Conservation (phyloP, 768 basidiomycete genomes). For the Kwoniella dendrophila region DNA sequence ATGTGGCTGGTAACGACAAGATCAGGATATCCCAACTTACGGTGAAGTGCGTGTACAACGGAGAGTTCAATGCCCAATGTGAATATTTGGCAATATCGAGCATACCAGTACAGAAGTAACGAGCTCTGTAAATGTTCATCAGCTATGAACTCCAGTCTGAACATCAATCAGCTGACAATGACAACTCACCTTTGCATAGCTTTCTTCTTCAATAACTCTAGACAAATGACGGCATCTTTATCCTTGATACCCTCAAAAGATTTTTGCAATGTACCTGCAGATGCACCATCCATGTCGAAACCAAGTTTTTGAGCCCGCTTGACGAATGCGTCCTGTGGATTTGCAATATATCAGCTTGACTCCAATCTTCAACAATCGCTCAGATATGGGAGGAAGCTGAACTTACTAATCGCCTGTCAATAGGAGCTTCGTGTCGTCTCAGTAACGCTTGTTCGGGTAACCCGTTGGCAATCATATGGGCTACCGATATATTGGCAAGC, state of each 20-base stretch:
- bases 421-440: constrained; percentile 87
- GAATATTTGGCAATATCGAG: constrained; percentile 96
- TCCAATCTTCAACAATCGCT: neutral
- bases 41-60: constrained; percentile 72
- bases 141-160: neutral
- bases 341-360: neutral
- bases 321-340: constrained; percentile 68
- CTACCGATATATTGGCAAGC: constrained; percentile 82
- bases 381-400: neutral
- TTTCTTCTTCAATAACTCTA: constrained; percentile 82
- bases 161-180: neutral
- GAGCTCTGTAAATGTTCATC: constrained; percentile 62
- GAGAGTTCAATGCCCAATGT: constrained; percentile 86
- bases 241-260: constrained; percentile 77
- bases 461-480: constrained; percentile 88
- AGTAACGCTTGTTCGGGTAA: constrained; percentile 96
- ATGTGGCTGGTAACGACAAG: constrained; percentile 1
- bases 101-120: constrained; percentile 99
- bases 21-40: constrained; percentile 29
- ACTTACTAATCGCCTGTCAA: constrained; percentile 74
- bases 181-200: constrained; percentile 69
- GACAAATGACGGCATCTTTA: constrained; percentile 71
- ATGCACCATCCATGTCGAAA: constrained; percentile 75
- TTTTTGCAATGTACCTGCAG: constrained; percentile 77
- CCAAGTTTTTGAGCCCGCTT: constrained; percentile 84